Base-by-base conservation (phyloP, 2,329 filamentous ascomycete genomes). In the Cladosporium oxysporum region DNA sequence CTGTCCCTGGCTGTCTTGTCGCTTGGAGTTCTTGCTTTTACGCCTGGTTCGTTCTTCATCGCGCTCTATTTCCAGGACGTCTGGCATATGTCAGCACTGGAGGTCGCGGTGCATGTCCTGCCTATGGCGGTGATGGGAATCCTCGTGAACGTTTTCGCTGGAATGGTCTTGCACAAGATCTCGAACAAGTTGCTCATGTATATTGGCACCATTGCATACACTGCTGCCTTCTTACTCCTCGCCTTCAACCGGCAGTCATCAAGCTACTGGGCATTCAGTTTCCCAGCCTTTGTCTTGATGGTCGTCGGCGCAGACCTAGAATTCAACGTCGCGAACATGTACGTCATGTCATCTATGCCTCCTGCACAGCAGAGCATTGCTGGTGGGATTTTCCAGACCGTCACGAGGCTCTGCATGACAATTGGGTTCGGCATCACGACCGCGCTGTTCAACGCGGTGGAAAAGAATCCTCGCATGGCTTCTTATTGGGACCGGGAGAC, bases 271-370 rank as follows among this genome's bases (percentile, higher is more conserved):
- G 83, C 83, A 0, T 87, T 89, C 67, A 82, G 85, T 6, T 91
- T 91, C 72, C 87, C 88, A 0, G 83, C 83, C 0, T 76, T 90
- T 47, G 76, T 87, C 18, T 75, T 91, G 29, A 83, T 84, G 26
- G 88, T 90, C 1, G 79, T 89, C 4, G 89, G 89, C 1, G 88
- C 88, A 0, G 89, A 91, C 72, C 84, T 91, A 37, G 85, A 90
- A 66, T 91, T 90, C 75, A 90, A 90, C 67, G 88, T 91, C 26
- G 84, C 86, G 3, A 91, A 91, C 83, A 88, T 91, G 84, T 91
- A 90, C 69, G 88, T 91, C 63, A 86, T 90, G 81, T 87, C 86
- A 4, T 86, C 85, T 0, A 83, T 91, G 62, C 87, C 87, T 0
- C 75, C 79, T 1, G 80, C 84, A n/a, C 85, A 89, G 69, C 87